Evolutionary conservation across 139 green algal species (phyloP).

Genomic region (Medakamo hakoo): DNA sequence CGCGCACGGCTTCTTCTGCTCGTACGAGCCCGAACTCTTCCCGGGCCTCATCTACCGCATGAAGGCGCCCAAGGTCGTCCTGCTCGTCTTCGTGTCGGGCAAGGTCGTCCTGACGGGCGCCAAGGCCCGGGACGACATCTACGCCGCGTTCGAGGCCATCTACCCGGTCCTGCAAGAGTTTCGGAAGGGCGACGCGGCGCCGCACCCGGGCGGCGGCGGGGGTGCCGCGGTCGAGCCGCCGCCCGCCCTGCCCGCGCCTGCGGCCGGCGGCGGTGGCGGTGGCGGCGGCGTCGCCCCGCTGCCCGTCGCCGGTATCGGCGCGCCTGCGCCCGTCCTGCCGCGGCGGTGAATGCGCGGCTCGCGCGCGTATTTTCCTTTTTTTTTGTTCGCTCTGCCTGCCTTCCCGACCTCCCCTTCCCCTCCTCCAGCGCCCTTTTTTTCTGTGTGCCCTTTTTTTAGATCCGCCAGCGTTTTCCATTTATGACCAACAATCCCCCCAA

Average conservation of each 20-base stretch:
- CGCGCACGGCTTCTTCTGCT: conserved; percentile 73
- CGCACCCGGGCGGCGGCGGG: background rate
- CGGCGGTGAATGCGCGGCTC: background rate
- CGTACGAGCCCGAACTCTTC: conserved; percentile 98
- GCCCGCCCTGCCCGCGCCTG: too few species aligned
- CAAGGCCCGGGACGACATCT: conserved; percentile 91
- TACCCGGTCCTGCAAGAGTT: conserved; percentile 89
- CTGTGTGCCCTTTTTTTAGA: too few species aligned
- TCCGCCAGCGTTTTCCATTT: too few species aligned
- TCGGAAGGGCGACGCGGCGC: conserved; percentile 48
- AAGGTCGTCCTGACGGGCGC: conserved; percentile 78
- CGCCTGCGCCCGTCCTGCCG: background rate
- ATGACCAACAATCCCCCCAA: too few species aligned
- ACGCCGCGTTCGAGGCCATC: conserved; percentile 95
- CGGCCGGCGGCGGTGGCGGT: too few species aligned
- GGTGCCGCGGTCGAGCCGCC: too few species aligned
- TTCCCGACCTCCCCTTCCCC: too few species aligned
- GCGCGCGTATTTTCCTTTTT: background rate
- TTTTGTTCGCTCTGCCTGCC: too few species aligned
- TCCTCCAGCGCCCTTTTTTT: too few species aligned
- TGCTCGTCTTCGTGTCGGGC: conserved; percentile 97
- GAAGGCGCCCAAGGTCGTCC: conserved; percentile 93
- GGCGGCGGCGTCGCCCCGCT: too few species aligned
- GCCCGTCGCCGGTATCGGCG: too few species aligned
- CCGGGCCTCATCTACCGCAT: conserved; percentile 98